phyloP scores from a whole-genome alignment of 2,329 filamentous ascomycete genomes.

The Phialemoniopsis sp. region DNA sequence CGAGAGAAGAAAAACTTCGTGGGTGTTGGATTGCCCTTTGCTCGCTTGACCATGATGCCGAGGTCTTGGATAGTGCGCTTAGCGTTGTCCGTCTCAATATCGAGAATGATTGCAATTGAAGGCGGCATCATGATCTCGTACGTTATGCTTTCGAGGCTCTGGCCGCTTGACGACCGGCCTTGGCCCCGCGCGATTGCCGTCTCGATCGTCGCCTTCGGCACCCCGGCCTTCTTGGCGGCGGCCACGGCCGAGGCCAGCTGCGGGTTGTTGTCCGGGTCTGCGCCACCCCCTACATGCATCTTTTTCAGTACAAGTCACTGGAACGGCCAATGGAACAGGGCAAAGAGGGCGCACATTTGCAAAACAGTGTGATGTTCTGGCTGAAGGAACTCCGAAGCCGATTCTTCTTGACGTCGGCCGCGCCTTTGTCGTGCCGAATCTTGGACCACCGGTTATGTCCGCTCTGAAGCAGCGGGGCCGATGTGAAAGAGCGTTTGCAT shows the following conservation, averaged over 20 bases:
- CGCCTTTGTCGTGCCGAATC: constrained; percentile 92
- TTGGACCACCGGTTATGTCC: constrained; percentile 95
- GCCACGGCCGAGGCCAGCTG: constrained; percentile 67
- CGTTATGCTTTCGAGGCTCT: constrained; percentile 69
- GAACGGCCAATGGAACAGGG: background rate
- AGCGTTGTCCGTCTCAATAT: constrained; percentile 82
- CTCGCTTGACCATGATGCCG: constrained; percentile 64
- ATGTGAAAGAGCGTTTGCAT: constrained; percentile 45
- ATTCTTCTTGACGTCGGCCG: constrained; percentile 76
- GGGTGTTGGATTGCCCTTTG: constrained; percentile 65
- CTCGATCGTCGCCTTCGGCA: constrained; percentile 78
- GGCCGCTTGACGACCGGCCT: constrained; percentile 71
- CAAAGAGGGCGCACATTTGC: constrained; percentile 56
- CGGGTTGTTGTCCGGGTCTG: constrained; percentile 70
- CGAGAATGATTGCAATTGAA: constrained; percentile 74
- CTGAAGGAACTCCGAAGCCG: constrained; percentile 63
- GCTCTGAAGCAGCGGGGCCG: constrained; percentile 41
- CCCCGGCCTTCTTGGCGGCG: constrained; percentile 77
- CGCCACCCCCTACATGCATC: constrained; percentile 59
- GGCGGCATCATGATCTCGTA: constrained; percentile 79
- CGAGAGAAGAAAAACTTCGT: constrained; percentile 83
- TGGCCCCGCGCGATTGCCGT: constrained; percentile 83
- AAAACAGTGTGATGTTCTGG: constrained; percentile 69
- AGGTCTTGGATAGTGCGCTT: constrained; percentile 70
- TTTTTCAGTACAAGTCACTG: constrained; percentile 6